phyloP scores from a whole-genome alignment of 179 eudicot genomes.

The Silene coronaria region DNA sequence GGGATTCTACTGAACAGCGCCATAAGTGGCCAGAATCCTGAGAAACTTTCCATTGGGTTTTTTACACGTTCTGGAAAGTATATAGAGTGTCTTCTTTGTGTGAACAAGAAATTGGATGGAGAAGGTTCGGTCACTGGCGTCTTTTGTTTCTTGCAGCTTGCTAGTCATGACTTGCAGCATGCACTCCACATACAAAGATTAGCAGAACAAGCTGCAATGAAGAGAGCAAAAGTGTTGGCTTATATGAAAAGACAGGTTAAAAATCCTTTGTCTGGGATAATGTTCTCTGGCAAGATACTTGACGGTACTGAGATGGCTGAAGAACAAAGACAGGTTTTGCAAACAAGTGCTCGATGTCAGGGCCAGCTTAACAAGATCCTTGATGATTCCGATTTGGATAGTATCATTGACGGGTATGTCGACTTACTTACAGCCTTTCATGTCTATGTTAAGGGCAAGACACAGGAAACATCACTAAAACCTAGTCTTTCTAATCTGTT shows the following conservation, averaged over 20 bases:
- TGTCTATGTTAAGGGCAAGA: no score
- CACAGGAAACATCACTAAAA: no score
- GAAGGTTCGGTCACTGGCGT: conserved; percentile 75
- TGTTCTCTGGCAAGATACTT: conserved; percentile 64
- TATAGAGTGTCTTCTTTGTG: conserved; percentile 69
- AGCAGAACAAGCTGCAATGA: conserved; percentile 77
- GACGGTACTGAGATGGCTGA: conserved; percentile 63
- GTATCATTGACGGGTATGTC: conserved; percentile 80
- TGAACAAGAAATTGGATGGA: conserved; percentile 58
- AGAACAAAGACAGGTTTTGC: conserved; percentile 51
- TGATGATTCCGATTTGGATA: conserved; percentile 82
- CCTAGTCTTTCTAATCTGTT: no score
- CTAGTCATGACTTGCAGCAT: conserved; percentile 88
- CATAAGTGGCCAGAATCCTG: conserved; percentile 59
- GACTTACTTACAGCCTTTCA: neutral
- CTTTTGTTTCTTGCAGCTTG: conserved; percentile 92
- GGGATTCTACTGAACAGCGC: conserved; percentile 62
- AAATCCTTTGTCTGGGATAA: conserved; percentile 82
- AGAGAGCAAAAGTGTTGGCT: conserved; percentile 61
- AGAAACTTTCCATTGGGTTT: conserved; percentile 73
- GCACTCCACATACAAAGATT: conserved; percentile 80
- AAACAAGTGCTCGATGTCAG: conserved; percentile 69
- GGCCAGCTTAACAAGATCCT: conserved; percentile 77
- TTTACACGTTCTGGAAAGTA: conserved; percentile 57
- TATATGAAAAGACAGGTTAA: conserved; percentile 70